Percentiles rank a stretch among this genome's conserved stretches.
These are phyloP conservation scores for Melastoma candidum DNA, from an alignment of 441 rosid genomes.

Conservation along the genomic window DNA sequence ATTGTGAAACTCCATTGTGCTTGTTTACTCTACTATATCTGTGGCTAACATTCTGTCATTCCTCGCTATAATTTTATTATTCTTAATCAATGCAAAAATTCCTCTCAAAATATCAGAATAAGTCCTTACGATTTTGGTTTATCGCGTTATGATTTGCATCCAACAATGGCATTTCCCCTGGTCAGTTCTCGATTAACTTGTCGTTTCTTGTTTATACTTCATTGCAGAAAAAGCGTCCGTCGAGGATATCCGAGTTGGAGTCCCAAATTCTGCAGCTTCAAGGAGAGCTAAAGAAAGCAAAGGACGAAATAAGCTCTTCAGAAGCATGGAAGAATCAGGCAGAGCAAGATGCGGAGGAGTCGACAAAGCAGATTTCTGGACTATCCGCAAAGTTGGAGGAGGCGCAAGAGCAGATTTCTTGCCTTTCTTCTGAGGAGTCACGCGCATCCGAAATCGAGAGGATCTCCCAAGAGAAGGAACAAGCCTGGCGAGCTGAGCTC, in stretches of 20 bases:
- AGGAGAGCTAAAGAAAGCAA: constrained; percentile 76
- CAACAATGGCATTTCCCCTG: too few species aligned
- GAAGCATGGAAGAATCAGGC: constrained; percentile 67
- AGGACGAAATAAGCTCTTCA: constrained; percentile 57
- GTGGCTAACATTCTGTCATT: too few species aligned
- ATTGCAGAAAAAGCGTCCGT: constrained; percentile 56
- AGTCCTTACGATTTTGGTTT: too few species aligned
- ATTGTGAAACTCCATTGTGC: too few species aligned
- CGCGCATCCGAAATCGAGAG: constrained; percentile 69
- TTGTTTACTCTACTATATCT: too few species aligned
- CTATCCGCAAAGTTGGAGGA: constrained; percentile 52
- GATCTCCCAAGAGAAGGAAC: constrained; percentile 80
- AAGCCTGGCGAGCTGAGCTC: constrained; percentile 90
- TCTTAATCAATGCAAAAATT: too few species aligned
- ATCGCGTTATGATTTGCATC: too few species aligned
- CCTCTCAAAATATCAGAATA: too few species aligned
- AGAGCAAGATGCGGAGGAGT: constrained; percentile 69
- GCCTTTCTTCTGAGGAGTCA: constrained; percentile 49
- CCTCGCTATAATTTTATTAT: too few species aligned
- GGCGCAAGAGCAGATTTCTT: constrained; percentile 38
- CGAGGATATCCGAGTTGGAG: constrained; percentile 57
- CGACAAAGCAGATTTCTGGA: constrained; percentile 41
- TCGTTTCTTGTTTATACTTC: too few species aligned
- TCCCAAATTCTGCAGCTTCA: constrained; percentile 68
- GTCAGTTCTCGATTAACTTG: too few species aligned